phyloP scores from a whole-genome alignment of 176 grass and related monocot genomes.

The Echinochloa phyllopogon region DNA sequence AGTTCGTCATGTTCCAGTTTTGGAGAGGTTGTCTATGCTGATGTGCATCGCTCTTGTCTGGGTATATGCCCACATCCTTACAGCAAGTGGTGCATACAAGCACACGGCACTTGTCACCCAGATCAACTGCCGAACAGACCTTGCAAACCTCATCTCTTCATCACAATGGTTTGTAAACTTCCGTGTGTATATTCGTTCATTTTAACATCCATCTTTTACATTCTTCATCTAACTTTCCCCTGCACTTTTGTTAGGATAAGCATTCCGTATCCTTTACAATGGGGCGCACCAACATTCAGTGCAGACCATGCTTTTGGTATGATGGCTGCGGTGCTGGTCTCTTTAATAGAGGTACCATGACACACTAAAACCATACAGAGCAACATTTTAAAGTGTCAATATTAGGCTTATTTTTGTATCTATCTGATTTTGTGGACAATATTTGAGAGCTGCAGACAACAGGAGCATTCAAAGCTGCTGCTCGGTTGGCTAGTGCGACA shows the following conservation, averaged over 20 bases:
- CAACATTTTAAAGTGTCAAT: neutral
- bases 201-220: slow-evolving; percentile 10
- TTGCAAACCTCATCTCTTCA: slow-evolving; percentile 88
- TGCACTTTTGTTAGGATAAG: slow-evolving; percentile 75
- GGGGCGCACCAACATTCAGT: slow-evolving; percentile 90
- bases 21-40: slow-evolving; percentile 89
- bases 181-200: slow-evolving; percentile 16
- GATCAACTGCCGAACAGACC: slow-evolving; percentile 78
- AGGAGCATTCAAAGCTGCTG: slow-evolving; percentile 88
- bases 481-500: slow-evolving; percentile 93
- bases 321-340: slow-evolving; percentile 95
- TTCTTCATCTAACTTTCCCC: neutral
- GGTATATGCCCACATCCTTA: slow-evolving; percentile 91
- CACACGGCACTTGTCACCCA: slow-evolving; percentile 71
- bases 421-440: slow-evolving; percentile 22
- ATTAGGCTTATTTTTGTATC: neutral
- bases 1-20: slow-evolving; percentile 60
- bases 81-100: slow-evolving; percentile 81
- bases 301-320: slow-evolving; percentile 94
- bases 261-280: slow-evolving; percentile 92
- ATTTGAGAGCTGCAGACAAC: slow-evolving; percentile 71
- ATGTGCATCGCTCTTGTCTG: slow-evolving; percentile 78
- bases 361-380: neutral
- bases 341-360: slow-evolving; percentile 78
- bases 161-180: slow-evolving; percentile 63